Evolutionary conservation across 2,329 filamentous ascomycete genomes (phyloP), one percentile per base, ranked within the genome.

Genomic region (Emmonsiellopsis sp.): DNA sequence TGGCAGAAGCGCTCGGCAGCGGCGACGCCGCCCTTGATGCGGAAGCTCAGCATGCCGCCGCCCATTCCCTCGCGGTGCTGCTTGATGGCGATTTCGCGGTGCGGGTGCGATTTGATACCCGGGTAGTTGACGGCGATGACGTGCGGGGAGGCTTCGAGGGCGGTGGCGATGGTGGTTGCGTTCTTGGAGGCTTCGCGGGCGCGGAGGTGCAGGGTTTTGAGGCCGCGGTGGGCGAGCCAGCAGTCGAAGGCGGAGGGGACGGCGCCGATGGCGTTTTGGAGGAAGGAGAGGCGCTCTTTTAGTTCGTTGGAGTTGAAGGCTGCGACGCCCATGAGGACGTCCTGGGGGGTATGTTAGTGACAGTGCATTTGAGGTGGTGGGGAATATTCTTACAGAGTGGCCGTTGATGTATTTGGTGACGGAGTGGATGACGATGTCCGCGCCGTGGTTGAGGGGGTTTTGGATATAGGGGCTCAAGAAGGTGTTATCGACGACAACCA

Each of bases 341-440:
- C 93, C 68, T 84, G 38, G 11, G 9, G 5, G 34, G 20, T 45
- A 52, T 44, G 49, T 43, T 45, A 51, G 30, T 38, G 8, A 41
- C 46, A 44, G 52, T 44, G 2, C 61, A 49, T 61, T 57, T 32
- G 13, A 20, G 7, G 30, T 15, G 40, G 13, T 9, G 13, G 30
- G 15, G 20, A 37, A 34, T 11, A 11, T 41, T 30, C 71, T 52
- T 67, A 76, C 73, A 1, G 80, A 83, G 76, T 98, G 93, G 50
- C 93, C 93, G 71, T 97, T 97, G 76, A 98, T 97, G 76, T 97
- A 98, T 76, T 98, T 98, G 44, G 93, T 98, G 53, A 98, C 93
- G 53, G 85, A 91, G 79, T 97, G 92, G 43, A 97, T 87, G 61
- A 97, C 92, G 59, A 97, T 91, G 71, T 98, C 93, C 62, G 93